These are phyloP conservation scores for Clathrus columnatus DNA, from an alignment of 768 basidiomycete species.

Conservation along the genomic window DNA sequence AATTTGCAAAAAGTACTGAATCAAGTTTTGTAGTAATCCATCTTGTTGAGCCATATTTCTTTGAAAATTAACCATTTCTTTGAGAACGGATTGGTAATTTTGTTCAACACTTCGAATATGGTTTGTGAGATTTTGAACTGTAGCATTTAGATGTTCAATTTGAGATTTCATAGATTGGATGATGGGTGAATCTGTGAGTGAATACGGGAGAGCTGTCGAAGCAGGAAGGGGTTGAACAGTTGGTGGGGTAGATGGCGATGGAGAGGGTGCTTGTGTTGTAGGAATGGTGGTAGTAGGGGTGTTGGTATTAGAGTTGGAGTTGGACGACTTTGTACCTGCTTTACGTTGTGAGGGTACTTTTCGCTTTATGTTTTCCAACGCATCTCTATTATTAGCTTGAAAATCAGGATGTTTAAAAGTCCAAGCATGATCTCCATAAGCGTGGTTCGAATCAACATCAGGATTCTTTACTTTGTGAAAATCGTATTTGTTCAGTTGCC, in stretches of 20 bases:
- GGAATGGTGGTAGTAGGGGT: background rate
- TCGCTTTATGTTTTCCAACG: slow-evolving; percentile 47
- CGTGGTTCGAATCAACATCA: background rate
- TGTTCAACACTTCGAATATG: slow-evolving; percentile 51
- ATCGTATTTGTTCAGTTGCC: slow-evolving; percentile 93
- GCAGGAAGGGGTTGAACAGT: slow-evolving; percentile 2
- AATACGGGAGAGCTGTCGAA: slow-evolving; percentile 22
- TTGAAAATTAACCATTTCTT: slow-evolving; percentile 67
- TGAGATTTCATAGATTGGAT: slow-evolving; percentile 33
- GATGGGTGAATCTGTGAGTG: slow-evolving; percentile 18
- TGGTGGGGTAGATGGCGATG: slow-evolving; percentile 19
- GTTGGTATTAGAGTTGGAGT: background rate
- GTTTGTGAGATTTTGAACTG: slow-evolving; percentile 42
- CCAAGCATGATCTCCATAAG: slow-evolving; percentile 23
- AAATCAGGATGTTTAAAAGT: slow-evolving; percentile 39
- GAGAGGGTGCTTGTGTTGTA: slow-evolving; percentile 12
- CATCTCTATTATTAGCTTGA: slow-evolving; percentile 44
- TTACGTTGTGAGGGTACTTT: slow-evolving; percentile 23
- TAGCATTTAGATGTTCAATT: slow-evolving; percentile 37
- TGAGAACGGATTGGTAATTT: slow-evolving; percentile 59
- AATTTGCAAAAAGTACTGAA: slow-evolving; percentile 70
- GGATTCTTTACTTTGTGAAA: slow-evolving; percentile 72
- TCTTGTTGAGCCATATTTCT: slow-evolving; percentile 78
- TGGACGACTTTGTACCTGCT: background rate
- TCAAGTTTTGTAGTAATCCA: slow-evolving; percentile 68